phyloP scores from a whole-genome alignment of 495 filamentous ascomycete species.

The Aspergillus funiculosus region DNA sequence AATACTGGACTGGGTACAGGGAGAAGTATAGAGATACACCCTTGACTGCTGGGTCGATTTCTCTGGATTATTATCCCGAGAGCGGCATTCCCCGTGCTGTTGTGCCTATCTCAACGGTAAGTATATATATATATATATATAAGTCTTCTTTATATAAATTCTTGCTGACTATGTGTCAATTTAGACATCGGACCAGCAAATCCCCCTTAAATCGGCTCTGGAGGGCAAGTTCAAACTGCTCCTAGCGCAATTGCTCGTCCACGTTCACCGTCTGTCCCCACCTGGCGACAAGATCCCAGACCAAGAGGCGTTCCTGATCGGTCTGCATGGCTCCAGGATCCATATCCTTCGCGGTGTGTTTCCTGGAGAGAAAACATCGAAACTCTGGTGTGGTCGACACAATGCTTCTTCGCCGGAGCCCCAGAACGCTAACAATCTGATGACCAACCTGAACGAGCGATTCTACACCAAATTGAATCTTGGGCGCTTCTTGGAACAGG shows the following conservation, averaged over 20 bases:
- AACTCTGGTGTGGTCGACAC: conserved; percentile 23
- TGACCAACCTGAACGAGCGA: not conserved
- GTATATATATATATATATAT: not conserved
- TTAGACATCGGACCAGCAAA: conserved; percentile 17
- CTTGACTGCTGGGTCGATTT: conserved; percentile 17
- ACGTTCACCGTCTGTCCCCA: conserved; percentile 19
- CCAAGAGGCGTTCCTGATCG: conserved; percentile 31
- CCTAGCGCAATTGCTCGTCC: conserved; percentile 22
- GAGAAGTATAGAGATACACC: conserved; percentile 25
- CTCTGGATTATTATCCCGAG: conserved; percentile 19
- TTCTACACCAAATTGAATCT: conserved; percentile 22
- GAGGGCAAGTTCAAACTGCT: conserved; percentile 28
- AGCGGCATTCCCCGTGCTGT: conserved; percentile 1
- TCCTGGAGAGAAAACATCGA: conserved; percentile 26
- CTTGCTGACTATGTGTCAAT: not conserved
- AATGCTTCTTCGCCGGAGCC: not conserved
- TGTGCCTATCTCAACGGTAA: conserved; percentile 22
- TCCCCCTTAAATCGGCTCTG: conserved; percentile 15
- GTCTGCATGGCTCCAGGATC: conserved; percentile 28
- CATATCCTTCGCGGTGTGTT: conserved; percentile 30
- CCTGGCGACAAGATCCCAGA: conserved; percentile 27
- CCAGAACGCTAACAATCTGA: not conserved
- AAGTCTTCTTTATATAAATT: not conserved
- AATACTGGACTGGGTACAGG: conserved; percentile 32
- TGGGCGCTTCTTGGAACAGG: conserved; percentile 18